Conservation (phyloP, 139 green algal species). For the Mesostigma viride region DNA sequence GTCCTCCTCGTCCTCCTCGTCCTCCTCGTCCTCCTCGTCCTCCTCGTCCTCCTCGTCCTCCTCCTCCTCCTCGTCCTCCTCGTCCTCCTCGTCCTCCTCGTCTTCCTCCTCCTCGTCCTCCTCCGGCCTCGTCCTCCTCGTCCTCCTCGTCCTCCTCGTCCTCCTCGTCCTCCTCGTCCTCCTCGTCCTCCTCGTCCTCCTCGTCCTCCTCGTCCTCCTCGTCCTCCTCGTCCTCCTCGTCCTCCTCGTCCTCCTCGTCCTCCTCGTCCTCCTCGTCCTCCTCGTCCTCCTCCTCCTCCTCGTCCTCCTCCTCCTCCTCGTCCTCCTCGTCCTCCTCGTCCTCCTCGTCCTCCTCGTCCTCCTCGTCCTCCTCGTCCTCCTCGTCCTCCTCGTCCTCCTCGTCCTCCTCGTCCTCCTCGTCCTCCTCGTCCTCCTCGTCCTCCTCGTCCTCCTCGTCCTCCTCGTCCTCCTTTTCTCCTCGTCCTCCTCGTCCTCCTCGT, state of each 20-base stretch:
- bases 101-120: too few species aligned
- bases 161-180: background rate
- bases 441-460: background rate
- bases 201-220: background rate
- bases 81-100: background rate
- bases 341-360: background rate
- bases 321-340: background rate
- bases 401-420: background rate
- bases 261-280: background rate
- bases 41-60: background rate
- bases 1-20: background rate
- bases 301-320: background rate
- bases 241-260: background rate
- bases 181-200: background rate
- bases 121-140: too few species aligned
- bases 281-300: background rate
- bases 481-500: background rate
- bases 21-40: background rate
- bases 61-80: background rate
- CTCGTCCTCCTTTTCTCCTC: background rate
- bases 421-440: background rate
- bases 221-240: background rate
- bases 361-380: background rate
- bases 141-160: background rate
- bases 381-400: background rate